phyloP scores from a whole-genome alignment of 495 filamentous ascomycete genomes.

The Daldinia decipiens region DNA sequence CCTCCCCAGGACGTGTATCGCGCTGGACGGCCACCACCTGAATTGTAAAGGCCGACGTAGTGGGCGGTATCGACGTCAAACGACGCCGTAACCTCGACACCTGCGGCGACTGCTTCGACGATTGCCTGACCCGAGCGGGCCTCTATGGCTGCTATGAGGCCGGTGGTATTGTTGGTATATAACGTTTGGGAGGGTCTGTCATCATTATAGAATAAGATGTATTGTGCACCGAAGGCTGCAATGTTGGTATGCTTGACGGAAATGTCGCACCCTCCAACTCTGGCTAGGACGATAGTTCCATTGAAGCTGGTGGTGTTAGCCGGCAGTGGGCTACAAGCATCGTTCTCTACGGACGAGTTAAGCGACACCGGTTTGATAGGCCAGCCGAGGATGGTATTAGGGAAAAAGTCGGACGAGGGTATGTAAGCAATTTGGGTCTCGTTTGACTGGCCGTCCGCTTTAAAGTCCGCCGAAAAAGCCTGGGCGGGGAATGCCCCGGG shows the following conservation, averaged over 20 bases:
- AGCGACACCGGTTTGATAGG: background rate
- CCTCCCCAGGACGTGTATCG: constrained; percentile 60
- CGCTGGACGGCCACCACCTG: constrained; percentile 46
- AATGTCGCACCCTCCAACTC: background rate
- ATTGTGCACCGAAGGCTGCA: background rate
- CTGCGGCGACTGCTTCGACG: background rate
- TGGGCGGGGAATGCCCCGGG: background rate
- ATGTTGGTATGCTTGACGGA: background rate
- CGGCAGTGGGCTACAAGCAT: background rate
- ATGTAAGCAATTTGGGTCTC: background rate
- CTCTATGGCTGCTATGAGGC: background rate
- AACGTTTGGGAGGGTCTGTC: background rate
- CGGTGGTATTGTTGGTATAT: background rate
- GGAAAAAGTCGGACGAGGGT: background rate
- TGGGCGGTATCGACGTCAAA: constrained; percentile 43
- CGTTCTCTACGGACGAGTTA: background rate
- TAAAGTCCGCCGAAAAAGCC: background rate
- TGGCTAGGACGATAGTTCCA: background rate
- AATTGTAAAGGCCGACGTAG: constrained; percentile 44
- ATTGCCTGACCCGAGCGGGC: background rate
- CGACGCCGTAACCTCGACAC: background rate
- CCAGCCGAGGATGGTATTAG: background rate
- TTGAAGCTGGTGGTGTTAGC: background rate
- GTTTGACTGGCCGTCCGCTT: background rate
- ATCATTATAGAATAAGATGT: background rate